Conservation (phyloP, 495 filamentous ascomycete species). For the Darksidea phi region DNA sequence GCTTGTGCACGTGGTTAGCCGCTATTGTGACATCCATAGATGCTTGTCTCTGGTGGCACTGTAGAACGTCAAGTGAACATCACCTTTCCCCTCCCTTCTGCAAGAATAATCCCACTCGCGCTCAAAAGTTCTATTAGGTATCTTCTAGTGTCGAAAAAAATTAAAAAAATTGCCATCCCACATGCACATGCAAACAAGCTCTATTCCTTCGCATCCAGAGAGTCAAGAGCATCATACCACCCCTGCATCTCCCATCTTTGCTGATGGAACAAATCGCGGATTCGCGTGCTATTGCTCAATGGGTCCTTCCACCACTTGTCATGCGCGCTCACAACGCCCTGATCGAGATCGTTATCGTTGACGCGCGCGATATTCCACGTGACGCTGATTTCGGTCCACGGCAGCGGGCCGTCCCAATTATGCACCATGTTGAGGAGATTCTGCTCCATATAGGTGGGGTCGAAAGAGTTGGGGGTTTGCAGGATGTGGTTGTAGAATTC, state of each 20-base stretch:
- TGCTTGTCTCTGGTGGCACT: no score
- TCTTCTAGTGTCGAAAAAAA: no score
- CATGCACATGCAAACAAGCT: background rate
- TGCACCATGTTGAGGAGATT: slow-evolving; percentile 33
- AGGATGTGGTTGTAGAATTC: slow-evolving; percentile 26
- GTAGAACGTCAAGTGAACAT: no score
- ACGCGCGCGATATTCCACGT: slow-evolving; percentile 22
- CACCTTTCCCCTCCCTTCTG: no score
- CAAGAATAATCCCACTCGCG: no score
- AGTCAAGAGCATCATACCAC: slow-evolving; percentile 14
- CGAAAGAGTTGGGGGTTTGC: slow-evolving; percentile 20
- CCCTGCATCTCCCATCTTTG: slow-evolving; percentile 24
- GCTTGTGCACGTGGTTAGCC: no score
- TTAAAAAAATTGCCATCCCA: no score
- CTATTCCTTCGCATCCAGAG: background rate
- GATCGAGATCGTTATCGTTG: slow-evolving; percentile 25
- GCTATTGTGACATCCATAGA: no score
- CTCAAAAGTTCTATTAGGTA: no score
- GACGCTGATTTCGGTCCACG: slow-evolving; percentile 12
- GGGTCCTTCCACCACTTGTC: slow-evolving; percentile 34
- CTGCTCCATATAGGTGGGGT: slow-evolving; percentile 27
- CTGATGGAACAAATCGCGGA: slow-evolving; percentile 12
- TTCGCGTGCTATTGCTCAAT: slow-evolving; percentile 5
- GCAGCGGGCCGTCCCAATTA: slow-evolving; percentile 24
- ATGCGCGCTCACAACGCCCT: slow-evolving; percentile 27